These are phyloP conservation scores for Verticillium nonalfalfae DNA, from an alignment of 2,329 filamentous ascomycete genomes.

Conservation along the genomic window DNA sequence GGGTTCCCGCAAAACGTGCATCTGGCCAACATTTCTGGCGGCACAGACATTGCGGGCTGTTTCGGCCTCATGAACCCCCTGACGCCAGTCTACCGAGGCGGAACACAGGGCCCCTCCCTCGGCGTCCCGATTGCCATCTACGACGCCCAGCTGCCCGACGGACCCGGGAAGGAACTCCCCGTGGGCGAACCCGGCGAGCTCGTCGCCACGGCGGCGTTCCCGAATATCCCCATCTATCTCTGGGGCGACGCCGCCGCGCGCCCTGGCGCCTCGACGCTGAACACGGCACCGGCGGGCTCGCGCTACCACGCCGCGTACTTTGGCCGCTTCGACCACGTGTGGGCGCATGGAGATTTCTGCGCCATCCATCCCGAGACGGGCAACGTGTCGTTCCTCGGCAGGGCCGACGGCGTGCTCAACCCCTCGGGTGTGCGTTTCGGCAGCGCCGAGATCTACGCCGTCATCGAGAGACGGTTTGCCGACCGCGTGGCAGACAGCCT, in stretches of 20 bases:
- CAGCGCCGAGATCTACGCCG: slow-evolving; percentile 71
- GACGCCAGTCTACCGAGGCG: slow-evolving; percentile 56
- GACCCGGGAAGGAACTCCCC: slow-evolving; percentile 34
- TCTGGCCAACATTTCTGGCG: slow-evolving; percentile 68
- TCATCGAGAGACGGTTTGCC: slow-evolving; percentile 61
- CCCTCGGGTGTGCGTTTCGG: slow-evolving; percentile 75
- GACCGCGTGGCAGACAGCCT: slow-evolving; percentile 63
- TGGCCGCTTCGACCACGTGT: slow-evolving; percentile 58
- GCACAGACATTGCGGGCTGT: slow-evolving; percentile 65
- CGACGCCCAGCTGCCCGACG: slow-evolving; percentile 52
- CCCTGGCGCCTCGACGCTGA: slow-evolving; percentile 4
- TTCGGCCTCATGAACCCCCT: slow-evolving; percentile 62
- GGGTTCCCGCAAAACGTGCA: slow-evolving; percentile 64
- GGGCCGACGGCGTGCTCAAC: slow-evolving; percentile 75
- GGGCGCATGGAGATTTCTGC: slow-evolving; percentile 81
- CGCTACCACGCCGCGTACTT: slow-evolving; percentile 59
- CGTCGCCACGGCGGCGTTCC: slow-evolving; percentile 64
- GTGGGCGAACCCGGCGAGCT: slow-evolving; percentile 67
- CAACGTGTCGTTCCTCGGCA: slow-evolving; percentile 59
- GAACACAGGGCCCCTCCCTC: slow-evolving; percentile 42
- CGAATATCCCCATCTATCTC: slow-evolving; percentile 66
- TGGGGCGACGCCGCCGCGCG: slow-evolving; percentile 43
- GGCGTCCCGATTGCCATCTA: slow-evolving; percentile 51
- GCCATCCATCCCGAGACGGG: slow-evolving; percentile 62
- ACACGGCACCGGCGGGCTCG: slow-evolving; percentile 36